Evolutionary conservation across 805 yeast genomes (phyloP), one percentile per base, ranked within the genome.

Genomic region (Wickerhamomyces rabaulensis): DNA sequence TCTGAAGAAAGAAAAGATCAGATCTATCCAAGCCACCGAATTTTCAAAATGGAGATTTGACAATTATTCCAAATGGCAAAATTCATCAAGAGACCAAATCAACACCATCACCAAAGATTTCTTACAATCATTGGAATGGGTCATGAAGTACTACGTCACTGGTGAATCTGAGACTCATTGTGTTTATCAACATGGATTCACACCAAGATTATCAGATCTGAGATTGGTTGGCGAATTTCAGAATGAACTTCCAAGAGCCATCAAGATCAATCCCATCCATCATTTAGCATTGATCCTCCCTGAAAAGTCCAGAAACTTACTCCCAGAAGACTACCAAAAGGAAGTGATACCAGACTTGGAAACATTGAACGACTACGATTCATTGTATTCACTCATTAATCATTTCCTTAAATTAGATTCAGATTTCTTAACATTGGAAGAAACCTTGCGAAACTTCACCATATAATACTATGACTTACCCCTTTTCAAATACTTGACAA

Each of bases 121-220:
- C 60, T 69, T 91, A 26, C 92, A 87, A 62, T 97, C 97, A 44
- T 71, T 94, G 51, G 96, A 89, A 67, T 92, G 98, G 97, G 96
- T 92, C 4, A 70, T 88, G 64, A 80, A 76, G 57, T 92, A 92
- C 68, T 92, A 92, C 64, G 85, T 86, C 57, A 74, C 76, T 51
- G 96, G 96, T 15, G 79, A 84, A 54, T 83, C 84, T 17, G 85
- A 95, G 2, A 87, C 96, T 95, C 80, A 83, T 40, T 92, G 97
- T 96, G 85, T 73, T 58, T 94, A 77, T 63, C 75, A 71, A 45
- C 84, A 86, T 64, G 95, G 87, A 58, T 89, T 87, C 64, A 78
- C 97, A 10, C 98, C 99, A 20, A 78, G 92, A 68, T 82, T 90
- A 47, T 84, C 96, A 2, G 97, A 94, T 66, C 73, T 92, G 8